Evolutionary conservation across 75 land plant species (phyloP), one percentile per base, ranked within the genome.

Genomic region (Larix kaempferi): DNA sequence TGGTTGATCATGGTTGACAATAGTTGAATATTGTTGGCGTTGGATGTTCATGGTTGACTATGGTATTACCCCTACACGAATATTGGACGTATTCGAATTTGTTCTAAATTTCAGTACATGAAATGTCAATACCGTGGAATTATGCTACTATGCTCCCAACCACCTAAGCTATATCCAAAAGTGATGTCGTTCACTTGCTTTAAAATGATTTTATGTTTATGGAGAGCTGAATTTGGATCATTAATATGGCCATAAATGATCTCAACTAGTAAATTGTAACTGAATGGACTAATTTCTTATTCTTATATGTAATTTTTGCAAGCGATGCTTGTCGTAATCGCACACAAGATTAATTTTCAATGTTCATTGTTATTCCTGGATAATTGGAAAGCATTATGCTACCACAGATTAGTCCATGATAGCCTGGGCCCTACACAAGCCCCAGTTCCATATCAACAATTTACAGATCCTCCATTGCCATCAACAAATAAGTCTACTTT

Each of bases 401-500:
- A 19, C 2, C 27, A 8, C 12, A 2, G 3, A 23, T 14, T 21
- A 72, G 26, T 52, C 37, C 23, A n/a, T n/a, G n/a, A 39, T n/a
- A 21, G 44, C 74, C 56, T 41, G 11, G n/a, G n/a, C n/a, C n/a
- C n/a, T n/a, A n/a, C 74, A 33, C 19, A 33, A 25, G 52, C 74
- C 26, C 25, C 55, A 23, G n/a, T 33, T 5, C 13, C 29, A 14
- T 29, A 29, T 29, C 14, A 16, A 21, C 21, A 19, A 19, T 19
- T 60, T 19, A 6, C 17, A 6, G 26, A 71, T 6, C 73, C 73
- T 71, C 73, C 73, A 71, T 71, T 49, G 55, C 73, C 73, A 49
- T 49, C 73, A 22, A 7, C n/a, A 19, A 19, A 5, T 44, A 37
- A 33, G 19, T 11, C 49, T 49, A 2, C 73, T 71, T 7, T 54